Conservation (phyloP, 2,329 filamentous ascomycete species). For the Fusarium devonianum region DNA sequence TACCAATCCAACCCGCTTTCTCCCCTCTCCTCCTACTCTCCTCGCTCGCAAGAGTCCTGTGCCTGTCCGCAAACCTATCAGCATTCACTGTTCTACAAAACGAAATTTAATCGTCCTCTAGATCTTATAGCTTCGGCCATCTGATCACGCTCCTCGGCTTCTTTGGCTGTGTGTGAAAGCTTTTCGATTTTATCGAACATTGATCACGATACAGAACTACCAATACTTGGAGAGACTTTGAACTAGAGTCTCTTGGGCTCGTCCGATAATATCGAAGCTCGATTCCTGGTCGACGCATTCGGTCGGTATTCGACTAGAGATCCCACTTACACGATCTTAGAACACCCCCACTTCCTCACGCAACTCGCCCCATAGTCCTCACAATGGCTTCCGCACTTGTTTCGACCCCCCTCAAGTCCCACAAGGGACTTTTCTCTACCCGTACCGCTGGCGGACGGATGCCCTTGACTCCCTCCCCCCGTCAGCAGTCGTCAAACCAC, state of each 20-base stretch:
- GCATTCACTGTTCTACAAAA: conserved; percentile 31
- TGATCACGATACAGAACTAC: conserved; percentile 52
- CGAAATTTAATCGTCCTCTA: conserved; percentile 51
- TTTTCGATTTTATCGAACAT: conserved; percentile 58
- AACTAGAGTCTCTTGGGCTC: conserved; percentile 66
- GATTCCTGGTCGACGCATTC: conserved; percentile 53
- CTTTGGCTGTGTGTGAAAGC: conserved; percentile 51
- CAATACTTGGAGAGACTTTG: conserved; percentile 66
- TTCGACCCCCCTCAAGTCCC: conserved; percentile 93
- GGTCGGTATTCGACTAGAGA: conserved; percentile 55
- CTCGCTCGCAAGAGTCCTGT: conserved; percentile 23
- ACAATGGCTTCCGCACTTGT: conserved; percentile 83
- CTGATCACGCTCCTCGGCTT: conserved; percentile 59
- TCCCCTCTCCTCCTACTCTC: conserved; percentile 12
- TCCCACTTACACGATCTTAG: conserved; percentile 34
- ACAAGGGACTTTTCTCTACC: conserved; percentile 88
- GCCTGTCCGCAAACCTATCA: conserved; percentile 38
- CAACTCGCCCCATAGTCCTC: conserved; percentile 40
- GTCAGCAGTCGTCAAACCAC: conserved; percentile 66
- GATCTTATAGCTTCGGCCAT: conserved; percentile 58
- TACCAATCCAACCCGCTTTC: conserved; percentile 35
- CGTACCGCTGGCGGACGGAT: conserved; percentile 94
- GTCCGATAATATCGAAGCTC: conserved; percentile 54
- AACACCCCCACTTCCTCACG: conserved; percentile 13
- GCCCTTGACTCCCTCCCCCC: conserved; percentile 91